Percentiles rank a stretch among this genome's conserved stretches.
These are phyloP conservation scores for Aspergillus mulundensis DNA, from an alignment of 495 filamentous ascomycete genomes.

Conservation along the genomic window DNA sequence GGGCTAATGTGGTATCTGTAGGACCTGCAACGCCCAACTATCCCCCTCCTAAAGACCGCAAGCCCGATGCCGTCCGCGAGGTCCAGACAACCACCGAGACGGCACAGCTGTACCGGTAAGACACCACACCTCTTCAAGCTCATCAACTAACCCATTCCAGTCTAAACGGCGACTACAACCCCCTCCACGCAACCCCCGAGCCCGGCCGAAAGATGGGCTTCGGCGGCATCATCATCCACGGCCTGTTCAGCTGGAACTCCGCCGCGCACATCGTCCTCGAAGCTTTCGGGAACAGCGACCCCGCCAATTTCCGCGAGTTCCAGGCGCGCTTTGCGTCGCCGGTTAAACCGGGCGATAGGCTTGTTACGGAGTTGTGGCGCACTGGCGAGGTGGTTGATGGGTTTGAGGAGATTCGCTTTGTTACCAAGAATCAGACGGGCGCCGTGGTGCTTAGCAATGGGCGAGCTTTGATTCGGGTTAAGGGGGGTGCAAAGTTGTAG, in stretches of 20 bases:
- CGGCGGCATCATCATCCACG: conserved; percentile 83
- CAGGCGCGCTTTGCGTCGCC: conserved; percentile 84
- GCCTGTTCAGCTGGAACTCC: conserved; percentile 79
- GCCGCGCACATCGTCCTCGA: conserved; percentile 72
- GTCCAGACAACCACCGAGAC: conserved; percentile 65
- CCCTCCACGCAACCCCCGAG: conserved; percentile 78
- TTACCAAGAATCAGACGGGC: conserved; percentile 62
- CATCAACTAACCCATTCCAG: too few relatives aligned
- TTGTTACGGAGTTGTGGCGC: conserved; percentile 48
- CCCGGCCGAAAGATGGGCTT: conserved; percentile 87
- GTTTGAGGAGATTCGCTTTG: conserved; percentile 78
- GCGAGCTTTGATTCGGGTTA: conserved; percentile 28
- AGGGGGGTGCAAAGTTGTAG: conserved; percentile 3
- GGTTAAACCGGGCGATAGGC: conserved; percentile 64
- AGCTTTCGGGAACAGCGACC: conserved; percentile 68
- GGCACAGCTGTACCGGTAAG: conserved; percentile 65
- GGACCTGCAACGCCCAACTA: conserved; percentile 69
- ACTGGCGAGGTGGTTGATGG: conserved; percentile 56
- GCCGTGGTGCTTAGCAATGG: conserved; percentile 84
- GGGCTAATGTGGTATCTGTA: conserved; percentile 15
- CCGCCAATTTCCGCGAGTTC: conserved; percentile 76
- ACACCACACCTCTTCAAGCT: too few relatives aligned
- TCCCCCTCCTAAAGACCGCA: conserved; percentile 65
- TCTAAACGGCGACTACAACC: conserved; percentile 90
- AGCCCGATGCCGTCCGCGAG: conserved; percentile 69